These are phyloP conservation scores for Rhipidocladum racemiflorum DNA, from an alignment of 176 grass and related monocot genomes.

Conservation along the genomic window DNA sequence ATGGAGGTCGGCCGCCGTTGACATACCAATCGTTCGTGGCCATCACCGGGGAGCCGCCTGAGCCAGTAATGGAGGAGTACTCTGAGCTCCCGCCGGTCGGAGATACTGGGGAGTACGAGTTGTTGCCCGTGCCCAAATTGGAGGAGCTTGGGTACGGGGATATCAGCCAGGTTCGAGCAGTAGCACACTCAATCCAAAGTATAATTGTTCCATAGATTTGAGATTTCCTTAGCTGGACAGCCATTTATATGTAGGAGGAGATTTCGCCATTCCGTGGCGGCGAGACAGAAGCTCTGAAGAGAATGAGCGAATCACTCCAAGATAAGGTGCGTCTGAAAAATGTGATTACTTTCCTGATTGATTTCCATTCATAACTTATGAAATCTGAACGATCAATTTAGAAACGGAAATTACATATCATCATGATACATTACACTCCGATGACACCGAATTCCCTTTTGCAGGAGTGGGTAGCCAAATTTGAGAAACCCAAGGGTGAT, in stretches of 20 bases:
- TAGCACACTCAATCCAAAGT: background rate
- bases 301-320: slow-evolving; percentile 63
- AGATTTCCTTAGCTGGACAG: background rate
- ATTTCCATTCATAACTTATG: background rate
- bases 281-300: slow-evolving; percentile 75
- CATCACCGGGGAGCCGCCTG: slow-evolving; percentile 50
- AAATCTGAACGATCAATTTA: slow-evolving; percentile 11
- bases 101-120: slow-evolving; percentile 51
- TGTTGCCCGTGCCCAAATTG: slow-evolving; percentile 58
- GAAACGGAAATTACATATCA: background rate
- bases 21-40: slow-evolving; percentile 78
- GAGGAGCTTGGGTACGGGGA: slow-evolving; percentile 87
- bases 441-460: background rate
- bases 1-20: slow-evolving; percentile 58
- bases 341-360: background rate
- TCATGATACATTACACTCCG: background rate
- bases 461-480: slow-evolving; percentile 83
- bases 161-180: slow-evolving; percentile 49
- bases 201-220: background rate
- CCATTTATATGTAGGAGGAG: slow-evolving; percentile 53
- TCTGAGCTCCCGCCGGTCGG: slow-evolving; percentile 61
- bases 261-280: slow-evolving; percentile 66
- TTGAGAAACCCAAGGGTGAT: slow-evolving; percentile 94
- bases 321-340: slow-evolving; percentile 49
- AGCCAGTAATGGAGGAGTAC: slow-evolving; percentile 49